Evolutionary conservation across 176 grass and related monocot species (phyloP), one percentile per base, ranked within the genome.

Genomic region (Carex kokanica): DNA sequence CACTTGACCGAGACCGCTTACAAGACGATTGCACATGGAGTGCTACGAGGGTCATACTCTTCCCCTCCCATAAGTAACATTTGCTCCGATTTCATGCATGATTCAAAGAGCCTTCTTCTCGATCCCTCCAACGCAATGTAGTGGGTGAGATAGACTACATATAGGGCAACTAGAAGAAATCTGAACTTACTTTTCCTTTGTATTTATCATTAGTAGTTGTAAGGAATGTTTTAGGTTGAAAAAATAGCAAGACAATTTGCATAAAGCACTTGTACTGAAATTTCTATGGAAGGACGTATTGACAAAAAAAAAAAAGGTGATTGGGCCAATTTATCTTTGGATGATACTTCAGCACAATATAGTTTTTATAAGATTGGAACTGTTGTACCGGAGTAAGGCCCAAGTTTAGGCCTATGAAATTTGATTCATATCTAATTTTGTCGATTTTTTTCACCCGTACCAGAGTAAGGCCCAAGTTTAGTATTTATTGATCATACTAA

Each of bases 1-100:
- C 94, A 93, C 80, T 86, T 91, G 2, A 93, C 94, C 7, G 94
- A 97, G 88, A 91, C 91, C 52, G 84, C 89, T 10, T 93, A 93
- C 54, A 89, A 70, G 29, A 87, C 45, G 63, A 93, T 97, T 58
- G 74, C 94, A 41, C 62, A 89, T 79, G 94, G 91, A 21, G 66
- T 97, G 25, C 52, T 97, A 52, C 61, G 74, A 9, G 94, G 87
- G 25, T 65, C 80, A 2, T 90, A 89, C 43, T 84, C 87, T 45
- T 83, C 87, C 11, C 91, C 91, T 58, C 66, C 86, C 58, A 74
- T 97, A 64, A 65, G 66, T 64, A 84, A 84, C 29, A 84, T 57
- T 27, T 87, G 79, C 11, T 86, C 21, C 0, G 24, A 65, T 58
- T 16, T 66, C 15, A 41, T 49, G 57, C 47, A 36, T 31, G 17